These are phyloP conservation scores for Verticillium klebahnii DNA, from an alignment of 2,329 filamentous ascomycete species.

Conservation along the genomic window DNA sequence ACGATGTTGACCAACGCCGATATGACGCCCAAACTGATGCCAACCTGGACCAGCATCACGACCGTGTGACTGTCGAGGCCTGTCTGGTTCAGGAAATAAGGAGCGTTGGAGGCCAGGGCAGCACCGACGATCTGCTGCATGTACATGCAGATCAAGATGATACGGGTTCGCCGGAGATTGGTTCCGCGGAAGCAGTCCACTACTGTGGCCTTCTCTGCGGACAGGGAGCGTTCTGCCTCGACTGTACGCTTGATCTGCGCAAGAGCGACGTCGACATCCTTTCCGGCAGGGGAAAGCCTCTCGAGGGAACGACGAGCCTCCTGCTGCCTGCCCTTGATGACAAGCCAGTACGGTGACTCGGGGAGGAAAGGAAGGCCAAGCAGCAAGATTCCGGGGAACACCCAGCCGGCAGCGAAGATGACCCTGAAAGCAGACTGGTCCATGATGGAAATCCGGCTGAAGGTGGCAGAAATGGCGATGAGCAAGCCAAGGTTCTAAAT, in stretches of 20 bases:
- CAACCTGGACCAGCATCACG: conserved; percentile 15
- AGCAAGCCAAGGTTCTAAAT: conserved; percentile 12
- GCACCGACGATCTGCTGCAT: conserved; percentile 14
- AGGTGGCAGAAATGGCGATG: conserved; percentile 10
- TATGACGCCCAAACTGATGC: conserved; percentile 14
- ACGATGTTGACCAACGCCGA: conserved; percentile 15
- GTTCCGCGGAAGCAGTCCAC: conserved; percentile 3
- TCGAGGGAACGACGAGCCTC: conserved; percentile 22
- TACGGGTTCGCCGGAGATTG: conserved; percentile 14
- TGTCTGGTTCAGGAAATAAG: conserved; percentile 19
- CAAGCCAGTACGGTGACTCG: conserved; percentile 36
- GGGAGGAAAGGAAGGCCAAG: conserved; percentile 27
- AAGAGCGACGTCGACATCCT: not conserved
- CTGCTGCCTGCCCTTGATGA: conserved; percentile 26
- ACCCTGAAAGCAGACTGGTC: conserved; percentile 11
- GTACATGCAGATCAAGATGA: conserved; percentile 15
- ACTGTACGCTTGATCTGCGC: conserved; percentile 5
- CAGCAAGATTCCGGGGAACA: conserved; percentile 7
- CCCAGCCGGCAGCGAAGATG: conserved; percentile 10
- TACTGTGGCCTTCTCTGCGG: not conserved
- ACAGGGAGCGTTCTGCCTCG: conserved; percentile 2
- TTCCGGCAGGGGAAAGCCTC: not conserved
- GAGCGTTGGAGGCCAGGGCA: conserved; percentile 16
- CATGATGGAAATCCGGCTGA: conserved; percentile 13
- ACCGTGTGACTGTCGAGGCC: conserved; percentile 13